Conservation (phyloP, 2,329 filamentous ascomycete species). For the Alternaria postmessia region DNA sequence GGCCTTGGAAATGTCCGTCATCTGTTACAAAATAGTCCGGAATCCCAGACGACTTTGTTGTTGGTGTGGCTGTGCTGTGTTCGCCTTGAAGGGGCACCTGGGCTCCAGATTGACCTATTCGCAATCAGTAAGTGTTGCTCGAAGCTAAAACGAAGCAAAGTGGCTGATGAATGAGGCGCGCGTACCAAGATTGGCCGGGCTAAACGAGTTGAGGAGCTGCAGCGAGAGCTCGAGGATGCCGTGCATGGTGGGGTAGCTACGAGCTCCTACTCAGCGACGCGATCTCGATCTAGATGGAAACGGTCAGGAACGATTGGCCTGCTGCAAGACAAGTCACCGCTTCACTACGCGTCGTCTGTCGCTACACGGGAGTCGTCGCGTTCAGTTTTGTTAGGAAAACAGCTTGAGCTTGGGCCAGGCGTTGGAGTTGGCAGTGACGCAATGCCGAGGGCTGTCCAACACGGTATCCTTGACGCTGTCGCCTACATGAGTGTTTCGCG, state of each 20-base stretch:
- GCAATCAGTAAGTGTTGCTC: neutral
- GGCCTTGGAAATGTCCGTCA: constrained; percentile 57
- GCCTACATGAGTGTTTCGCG: neutral
- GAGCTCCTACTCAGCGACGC: constrained; percentile 10
- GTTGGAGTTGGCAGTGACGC: constrained; percentile 13
- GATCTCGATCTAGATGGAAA: neutral
- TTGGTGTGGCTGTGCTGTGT: constrained; percentile 28
- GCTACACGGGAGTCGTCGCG: neutral
- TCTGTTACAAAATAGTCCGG: constrained; percentile 48
- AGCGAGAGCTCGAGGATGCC: constrained; percentile 36
- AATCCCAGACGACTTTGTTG: constrained; percentile 28
- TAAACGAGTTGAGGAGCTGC: constrained; percentile 33
- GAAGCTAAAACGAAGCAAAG: neutral
- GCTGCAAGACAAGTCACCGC: neutral
- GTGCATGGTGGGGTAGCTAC: constrained; percentile 29
- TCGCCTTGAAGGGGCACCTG: constrained; percentile 28
- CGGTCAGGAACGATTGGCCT: no score
- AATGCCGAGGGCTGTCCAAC: constrained; percentile 8
- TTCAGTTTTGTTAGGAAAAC: neutral
- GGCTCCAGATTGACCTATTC: constrained; percentile 16
- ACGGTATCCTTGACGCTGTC: constrained; percentile 6
- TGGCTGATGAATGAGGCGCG: neutral
- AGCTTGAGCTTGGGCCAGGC: constrained; percentile 9
- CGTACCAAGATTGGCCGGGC: constrained; percentile 28
- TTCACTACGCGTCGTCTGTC: constrained; percentile 1